These are phyloP conservation scores for Penicillium paradoxum DNA, from an alignment of 495 filamentous ascomycete species.

Conservation along the genomic window DNA sequence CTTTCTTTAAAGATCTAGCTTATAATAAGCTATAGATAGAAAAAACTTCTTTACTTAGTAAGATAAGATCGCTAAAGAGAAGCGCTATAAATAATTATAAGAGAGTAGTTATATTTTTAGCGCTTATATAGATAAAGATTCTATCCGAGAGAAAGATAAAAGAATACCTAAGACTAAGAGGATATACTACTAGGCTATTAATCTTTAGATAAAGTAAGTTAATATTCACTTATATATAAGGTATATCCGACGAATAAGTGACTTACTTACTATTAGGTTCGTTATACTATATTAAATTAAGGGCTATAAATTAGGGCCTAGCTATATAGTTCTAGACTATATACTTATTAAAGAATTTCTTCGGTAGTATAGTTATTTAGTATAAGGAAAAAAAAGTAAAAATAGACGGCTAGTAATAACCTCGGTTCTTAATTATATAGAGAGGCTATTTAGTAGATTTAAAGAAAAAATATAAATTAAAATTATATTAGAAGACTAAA, in stretches of 20 bases:
- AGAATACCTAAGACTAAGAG: conserved; percentile 16
- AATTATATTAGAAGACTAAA: conserved; percentile 13
- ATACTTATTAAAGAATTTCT: conserved; percentile 18
- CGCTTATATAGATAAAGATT: conserved; percentile 11
- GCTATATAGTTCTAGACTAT: conserved; percentile 9
- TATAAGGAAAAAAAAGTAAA: conserved; percentile 8
- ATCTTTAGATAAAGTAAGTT: conserved; percentile 16
- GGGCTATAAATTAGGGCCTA: conserved; percentile 6
- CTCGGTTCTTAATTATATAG: conserved; percentile 8
- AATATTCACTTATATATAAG: no score
- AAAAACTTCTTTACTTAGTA: conserved; percentile 12
- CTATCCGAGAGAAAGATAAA: conserved; percentile 16
- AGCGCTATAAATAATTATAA: not conserved
- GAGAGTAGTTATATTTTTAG: conserved; percentile 17
- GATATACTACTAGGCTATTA: not conserved
- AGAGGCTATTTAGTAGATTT: conserved; percentile 17
- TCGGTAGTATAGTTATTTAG: conserved; percentile 10
- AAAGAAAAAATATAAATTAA: conserved; percentile 13
- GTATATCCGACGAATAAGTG: no score
- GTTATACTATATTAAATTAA: conserved; percentile 1
- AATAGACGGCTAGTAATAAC: conserved; percentile 15
- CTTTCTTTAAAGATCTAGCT: no score
- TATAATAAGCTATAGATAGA: conserved; percentile 9
- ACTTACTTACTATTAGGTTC: conserved; percentile 11
- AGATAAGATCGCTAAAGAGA: conserved; percentile 10